Evolutionary conservation across 805 yeast genomes (phyloP).

Genomic region (Kodamaea leandrae): DNA sequence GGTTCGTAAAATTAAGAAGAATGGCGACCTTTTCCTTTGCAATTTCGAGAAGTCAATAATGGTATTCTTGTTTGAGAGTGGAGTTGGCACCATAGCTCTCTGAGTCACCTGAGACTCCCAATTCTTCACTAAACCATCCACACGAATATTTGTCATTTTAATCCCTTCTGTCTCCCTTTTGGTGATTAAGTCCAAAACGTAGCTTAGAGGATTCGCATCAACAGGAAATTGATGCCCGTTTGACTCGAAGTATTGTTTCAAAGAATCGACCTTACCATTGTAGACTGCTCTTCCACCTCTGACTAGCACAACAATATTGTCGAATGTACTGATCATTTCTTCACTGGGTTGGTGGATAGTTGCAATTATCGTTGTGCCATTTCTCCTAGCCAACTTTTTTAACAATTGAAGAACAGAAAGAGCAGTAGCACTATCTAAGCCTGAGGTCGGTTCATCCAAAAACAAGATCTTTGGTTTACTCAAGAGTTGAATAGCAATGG

Average conservation of each 20-base stretch:
- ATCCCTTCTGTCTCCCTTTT: slow-evolving; percentile 27
- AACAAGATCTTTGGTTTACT: slow-evolving; percentile 69
- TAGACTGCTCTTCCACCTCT: slow-evolving; percentile 71
- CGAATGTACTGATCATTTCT: slow-evolving; percentile 62
- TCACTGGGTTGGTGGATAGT: slow-evolving; percentile 86
- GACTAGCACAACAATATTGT: slow-evolving; percentile 67
- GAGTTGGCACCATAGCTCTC: slow-evolving; percentile 14
- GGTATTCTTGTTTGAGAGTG: slow-evolving; percentile 14
- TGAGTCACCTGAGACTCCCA: slow-evolving; percentile 22
- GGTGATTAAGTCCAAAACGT: slow-evolving; percentile 66
- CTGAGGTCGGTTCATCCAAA: slow-evolving; percentile 88
- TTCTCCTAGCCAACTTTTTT: slow-evolving; percentile 50
- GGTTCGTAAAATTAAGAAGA: slow-evolving; percentile 26
- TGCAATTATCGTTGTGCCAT: slow-evolving; percentile 63
- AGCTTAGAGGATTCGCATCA: slow-evolving; percentile 71
- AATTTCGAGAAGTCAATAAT: slow-evolving; percentile 43
- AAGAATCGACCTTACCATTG: slow-evolving; percentile 51
- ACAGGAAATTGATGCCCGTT: slow-evolving; percentile 59
- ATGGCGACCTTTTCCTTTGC: slow-evolving; percentile 27
- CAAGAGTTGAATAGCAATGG: slow-evolving; percentile 76
- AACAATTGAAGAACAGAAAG: slow-evolving; percentile 62
- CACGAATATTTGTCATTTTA: slow-evolving; percentile 21
- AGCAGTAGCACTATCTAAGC: slow-evolving; percentile 79
- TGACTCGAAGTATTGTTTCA: slow-evolving; percentile 47
- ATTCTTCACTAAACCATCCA: slow-evolving; percentile 22